A percentile compares a stretch with the other conserved stretches of the same genome.
phyloP scores from a whole-genome alignment of 2,329 filamentous ascomycete genomes.

The Purpureocillium takamizusanense region DNA sequence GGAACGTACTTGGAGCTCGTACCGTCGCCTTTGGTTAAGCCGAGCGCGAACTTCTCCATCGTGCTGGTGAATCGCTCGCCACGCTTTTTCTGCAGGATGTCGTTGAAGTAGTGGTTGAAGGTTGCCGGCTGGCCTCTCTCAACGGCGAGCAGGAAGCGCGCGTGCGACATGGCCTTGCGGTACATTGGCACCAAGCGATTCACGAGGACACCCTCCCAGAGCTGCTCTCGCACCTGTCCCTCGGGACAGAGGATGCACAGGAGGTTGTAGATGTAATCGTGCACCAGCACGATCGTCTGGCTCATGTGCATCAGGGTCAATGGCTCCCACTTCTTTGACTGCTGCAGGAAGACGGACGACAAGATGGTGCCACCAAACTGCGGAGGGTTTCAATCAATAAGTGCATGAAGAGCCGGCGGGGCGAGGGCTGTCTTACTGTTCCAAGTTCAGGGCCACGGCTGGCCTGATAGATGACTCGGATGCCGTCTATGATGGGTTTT shows the following conservation, averaged over 20 bases:
- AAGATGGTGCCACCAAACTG: slow-evolving; percentile 32
- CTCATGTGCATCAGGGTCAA: slow-evolving; percentile 40
- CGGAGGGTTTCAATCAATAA: not conserved
- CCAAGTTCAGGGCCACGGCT: slow-evolving; percentile 7
- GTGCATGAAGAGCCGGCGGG: not conserved
- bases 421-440: not conserved
- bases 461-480: slow-evolving; percentile 7
- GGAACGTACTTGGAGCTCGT: not conserved
- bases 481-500: slow-evolving; percentile 11
- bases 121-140: slow-evolving; percentile 41
- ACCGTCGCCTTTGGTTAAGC: not conserved
- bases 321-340: slow-evolving; percentile 42
- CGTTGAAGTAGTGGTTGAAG: slow-evolving; percentile 42
- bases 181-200: slow-evolving; percentile 38
- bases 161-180: slow-evolving; percentile 35
- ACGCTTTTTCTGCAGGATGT: slow-evolving; percentile 20
- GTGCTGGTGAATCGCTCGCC: slow-evolving; percentile 1
- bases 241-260: slow-evolving; percentile 36
- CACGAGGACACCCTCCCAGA: slow-evolving; percentile 33
- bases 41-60: not conserved
- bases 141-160: slow-evolving; percentile 40
- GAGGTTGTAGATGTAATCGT: slow-evolving; percentile 38
- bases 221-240: slow-evolving; percentile 24
- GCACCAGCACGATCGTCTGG: slow-evolving; percentile 39
- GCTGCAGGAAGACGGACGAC: slow-evolving; percentile 37